These are phyloP conservation scores for Blastobotrys proliferans DNA, from an alignment of 1,139 yeast species.

Conservation along the genomic window DNA sequence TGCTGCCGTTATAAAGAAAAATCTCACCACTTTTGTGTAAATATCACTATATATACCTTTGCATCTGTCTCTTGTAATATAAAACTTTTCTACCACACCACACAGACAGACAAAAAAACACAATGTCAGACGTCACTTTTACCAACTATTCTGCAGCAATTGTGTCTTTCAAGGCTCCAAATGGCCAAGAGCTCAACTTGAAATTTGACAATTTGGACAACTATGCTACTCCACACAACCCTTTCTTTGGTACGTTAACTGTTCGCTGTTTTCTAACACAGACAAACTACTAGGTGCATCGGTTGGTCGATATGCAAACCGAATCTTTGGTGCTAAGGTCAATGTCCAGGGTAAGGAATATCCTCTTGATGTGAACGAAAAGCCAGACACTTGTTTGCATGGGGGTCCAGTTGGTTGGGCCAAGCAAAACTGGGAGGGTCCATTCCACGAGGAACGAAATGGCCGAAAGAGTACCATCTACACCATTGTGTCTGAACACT, in stretches of 20 bases:
- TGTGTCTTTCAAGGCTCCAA: slow-evolving; percentile 26
- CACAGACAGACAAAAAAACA: not conserved
- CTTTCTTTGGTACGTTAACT: slow-evolving; percentile 40
- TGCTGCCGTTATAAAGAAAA: not conserved
- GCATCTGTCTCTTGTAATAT: not conserved
- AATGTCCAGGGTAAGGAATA: slow-evolving; percentile 41
- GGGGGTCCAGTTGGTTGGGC: slow-evolving; percentile 55
- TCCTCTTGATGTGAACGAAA: slow-evolving; percentile 44
- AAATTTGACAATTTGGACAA: slow-evolving; percentile 27
- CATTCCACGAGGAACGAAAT: slow-evolving; percentile 47
- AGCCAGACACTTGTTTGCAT: slow-evolving; percentile 40
- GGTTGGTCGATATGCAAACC: slow-evolving; percentile 61
- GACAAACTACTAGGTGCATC: slow-evolving; percentile 44
- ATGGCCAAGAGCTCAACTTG: slow-evolving; percentile 26
- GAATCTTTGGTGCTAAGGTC: slow-evolving; percentile 49
- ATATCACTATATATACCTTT: not conserved
- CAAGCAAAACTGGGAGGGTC: slow-evolving; percentile 37
- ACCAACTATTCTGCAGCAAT: slow-evolving; percentile 23
- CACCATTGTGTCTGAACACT: slow-evolving; percentile 41
- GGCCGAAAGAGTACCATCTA: slow-evolving; percentile 32
- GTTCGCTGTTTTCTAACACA: no score
- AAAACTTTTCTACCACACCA: not conserved
- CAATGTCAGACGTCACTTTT: slow-evolving; percentile 11
- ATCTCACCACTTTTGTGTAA: not conserved
- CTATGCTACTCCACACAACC: slow-evolving; percentile 36